Conservation (phyloP, 2,329 filamentous ascomycete genomes). For the Aspergillus sojae region DNA sequence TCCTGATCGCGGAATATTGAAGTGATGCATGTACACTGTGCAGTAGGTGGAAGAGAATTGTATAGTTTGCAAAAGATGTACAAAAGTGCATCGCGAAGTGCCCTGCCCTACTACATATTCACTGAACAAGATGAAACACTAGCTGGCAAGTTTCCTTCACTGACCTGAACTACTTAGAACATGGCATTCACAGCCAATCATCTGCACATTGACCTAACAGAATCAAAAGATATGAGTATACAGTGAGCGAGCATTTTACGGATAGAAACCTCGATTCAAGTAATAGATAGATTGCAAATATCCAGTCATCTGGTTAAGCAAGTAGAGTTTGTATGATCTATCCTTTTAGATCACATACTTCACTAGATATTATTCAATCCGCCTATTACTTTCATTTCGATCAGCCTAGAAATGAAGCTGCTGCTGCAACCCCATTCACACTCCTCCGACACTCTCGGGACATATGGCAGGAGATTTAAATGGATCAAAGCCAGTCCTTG, state of each 20-base stretch:
- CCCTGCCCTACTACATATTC: neutral
- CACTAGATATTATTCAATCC: slow-evolving; percentile 19
- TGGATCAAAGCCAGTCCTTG: neutral
- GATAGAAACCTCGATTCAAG: slow-evolving; percentile 1
- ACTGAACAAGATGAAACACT: neutral
- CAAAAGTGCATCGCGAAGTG: neutral
- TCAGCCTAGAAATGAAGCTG: slow-evolving; percentile 6
- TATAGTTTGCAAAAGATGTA: neutral
- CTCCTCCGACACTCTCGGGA: neutral
- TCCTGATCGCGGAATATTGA: neutral
- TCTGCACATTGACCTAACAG: neutral
- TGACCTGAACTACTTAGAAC: neutral
- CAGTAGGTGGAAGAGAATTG: neutral
- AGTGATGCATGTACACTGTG: neutral
- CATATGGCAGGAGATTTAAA: slow-evolving; percentile 2
- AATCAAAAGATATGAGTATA: neutral
- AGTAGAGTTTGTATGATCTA: neutral
- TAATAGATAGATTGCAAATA: slow-evolving; percentile 24
- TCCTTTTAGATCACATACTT: slow-evolving; percentile 14
- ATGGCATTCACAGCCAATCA: neutral
- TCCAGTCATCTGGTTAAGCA: slow-evolving; percentile 18
- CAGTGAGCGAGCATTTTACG: neutral
- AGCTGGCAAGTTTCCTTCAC: neutral
- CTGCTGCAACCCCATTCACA: neutral
- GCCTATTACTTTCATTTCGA: slow-evolving; percentile 13